Conservation (phyloP, 257 asterid genomes). For the Striga asiatica region DNA sequence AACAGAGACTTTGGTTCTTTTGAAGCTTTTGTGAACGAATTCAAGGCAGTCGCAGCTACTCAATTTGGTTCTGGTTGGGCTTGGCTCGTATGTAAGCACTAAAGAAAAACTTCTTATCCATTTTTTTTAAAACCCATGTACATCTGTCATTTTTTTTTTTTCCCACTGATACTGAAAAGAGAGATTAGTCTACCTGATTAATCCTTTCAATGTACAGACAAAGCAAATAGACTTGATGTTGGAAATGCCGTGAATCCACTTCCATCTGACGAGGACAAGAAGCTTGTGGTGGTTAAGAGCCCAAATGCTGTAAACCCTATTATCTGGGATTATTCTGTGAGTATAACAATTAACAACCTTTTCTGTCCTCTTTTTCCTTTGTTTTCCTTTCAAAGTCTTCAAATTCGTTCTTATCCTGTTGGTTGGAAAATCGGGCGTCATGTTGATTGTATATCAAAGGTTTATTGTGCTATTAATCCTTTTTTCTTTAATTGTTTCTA, state of each 20-base stretch:
- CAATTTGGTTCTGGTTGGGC: constrained; percentile 99
- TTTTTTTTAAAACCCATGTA: neutral
- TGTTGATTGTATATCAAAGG: too few relatives aligned
- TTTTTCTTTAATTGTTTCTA: neutral
- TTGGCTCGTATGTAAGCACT: constrained; percentile 85
- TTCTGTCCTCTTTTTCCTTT: neutral
- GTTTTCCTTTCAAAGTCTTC: neutral
- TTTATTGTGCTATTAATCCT: neutral
- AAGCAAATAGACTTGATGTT: constrained; percentile 72
- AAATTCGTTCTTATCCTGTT: too few relatives aligned
- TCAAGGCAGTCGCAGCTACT: constrained; percentile 82
- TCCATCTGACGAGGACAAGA: constrained; percentile 77
- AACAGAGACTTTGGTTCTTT: constrained; percentile 89
- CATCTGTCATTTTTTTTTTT: neutral
- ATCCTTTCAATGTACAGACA: constrained; percentile 32
- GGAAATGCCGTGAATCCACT: constrained; percentile 74
- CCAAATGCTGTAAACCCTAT: constrained; percentile 96
- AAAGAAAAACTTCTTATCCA: neutral
- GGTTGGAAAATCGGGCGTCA: too few relatives aligned
- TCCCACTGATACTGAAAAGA: neutral
- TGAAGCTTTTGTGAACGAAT: constrained; percentile 55
- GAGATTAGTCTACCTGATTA: neutral
- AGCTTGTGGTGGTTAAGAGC: constrained; percentile 78
- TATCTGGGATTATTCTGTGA: constrained; percentile 85
- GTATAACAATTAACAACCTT: too few relatives aligned